Evolutionary conservation across 768 basidiomycete genomes (phyloP).

Genomic region (Paxillus involutus): DNA sequence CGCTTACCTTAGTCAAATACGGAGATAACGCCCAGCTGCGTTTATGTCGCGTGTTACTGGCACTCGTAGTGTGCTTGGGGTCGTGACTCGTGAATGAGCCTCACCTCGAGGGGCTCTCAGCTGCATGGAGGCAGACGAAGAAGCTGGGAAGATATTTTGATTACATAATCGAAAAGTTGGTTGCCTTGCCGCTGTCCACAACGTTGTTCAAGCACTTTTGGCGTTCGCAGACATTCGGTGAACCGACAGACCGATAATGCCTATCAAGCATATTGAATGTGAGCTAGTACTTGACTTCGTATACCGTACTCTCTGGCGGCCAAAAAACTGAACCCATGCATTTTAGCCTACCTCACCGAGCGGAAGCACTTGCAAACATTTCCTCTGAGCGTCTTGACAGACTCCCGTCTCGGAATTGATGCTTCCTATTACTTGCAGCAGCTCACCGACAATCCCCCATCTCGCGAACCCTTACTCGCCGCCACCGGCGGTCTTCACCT

Average conservation of each 20-base stretch:
- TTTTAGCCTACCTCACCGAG: conserved; percentile 77
- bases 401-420: conserved; percentile 96
- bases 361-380: conserved; percentile 86
- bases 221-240: conserved; percentile 1
- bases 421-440: conserved; percentile 85
- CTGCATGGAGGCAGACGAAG: too few relatives aligned
- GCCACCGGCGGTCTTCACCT: conserved; percentile 95
- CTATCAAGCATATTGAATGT: conserved; percentile 86
- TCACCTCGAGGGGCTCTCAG: too few relatives aligned
- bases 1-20: background rate
- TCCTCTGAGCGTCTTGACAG: conserved; percentile 76
- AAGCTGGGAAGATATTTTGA: conserved; percentile 9
- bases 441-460: conserved; percentile 71
- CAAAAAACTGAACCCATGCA: background rate
- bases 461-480: conserved; percentile 88
- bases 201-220: conserved; percentile 19
- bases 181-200: conserved; percentile 16
- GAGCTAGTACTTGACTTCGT: conserved; percentile 23
- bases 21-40: background rate
- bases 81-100: too few relatives aligned
- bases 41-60: background rate
- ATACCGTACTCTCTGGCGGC: background rate
- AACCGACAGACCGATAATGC: conserved; percentile 46
- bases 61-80: too few relatives aligned
- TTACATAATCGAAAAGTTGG: conserved; percentile 28